A percentile compares a stretch with the other conserved stretches of the same genome.
Evolutionary conservation across 164 flowering plant species (phyloP).

Genomic region (Vitis rotundifolia): DNA sequence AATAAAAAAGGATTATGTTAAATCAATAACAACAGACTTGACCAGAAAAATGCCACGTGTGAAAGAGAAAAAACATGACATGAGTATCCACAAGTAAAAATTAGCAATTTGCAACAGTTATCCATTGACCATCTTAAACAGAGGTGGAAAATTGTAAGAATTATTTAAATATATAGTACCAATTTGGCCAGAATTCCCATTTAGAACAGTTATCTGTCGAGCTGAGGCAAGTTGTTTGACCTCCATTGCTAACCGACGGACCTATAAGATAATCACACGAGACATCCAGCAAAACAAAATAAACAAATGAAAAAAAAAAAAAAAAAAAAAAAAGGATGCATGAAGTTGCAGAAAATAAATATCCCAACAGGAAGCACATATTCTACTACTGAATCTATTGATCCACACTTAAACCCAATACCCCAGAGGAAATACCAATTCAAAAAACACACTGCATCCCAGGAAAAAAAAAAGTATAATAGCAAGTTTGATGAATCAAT

Average conservation of each 20-base stretch:
- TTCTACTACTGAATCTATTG: too few species aligned
- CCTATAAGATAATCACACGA: constrained; percentile 34
- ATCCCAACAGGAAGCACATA: too few species aligned
- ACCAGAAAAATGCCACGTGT: background rate
- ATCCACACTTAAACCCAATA: too few species aligned
- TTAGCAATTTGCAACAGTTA: background rate
- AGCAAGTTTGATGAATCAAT: too few species aligned
- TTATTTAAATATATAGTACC: constrained; percentile 30
- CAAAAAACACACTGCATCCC: too few species aligned
- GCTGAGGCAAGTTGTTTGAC: constrained; percentile 61
- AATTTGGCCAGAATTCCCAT: constrained; percentile 54
- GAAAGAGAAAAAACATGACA: background rate
- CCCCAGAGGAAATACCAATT: too few species aligned
- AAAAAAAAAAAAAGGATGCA: background rate
- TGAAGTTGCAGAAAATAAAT: too few species aligned
- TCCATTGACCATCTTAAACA: background rate
- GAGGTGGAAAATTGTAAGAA: background rate
- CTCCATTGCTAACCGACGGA: constrained; percentile 72
- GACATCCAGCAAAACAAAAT: background rate
- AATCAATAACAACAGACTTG: background rate
- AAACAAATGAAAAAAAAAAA: background rate
- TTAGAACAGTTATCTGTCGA: constrained; percentile 67
- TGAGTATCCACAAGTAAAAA: background rate
- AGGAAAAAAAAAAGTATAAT: too few species aligned
- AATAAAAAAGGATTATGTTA: background rate